Percentiles rank a stretch among this genome's conserved stretches.
Conservation (phyloP, 441 rosid genomes). For the Populus hybrid region DNA sequence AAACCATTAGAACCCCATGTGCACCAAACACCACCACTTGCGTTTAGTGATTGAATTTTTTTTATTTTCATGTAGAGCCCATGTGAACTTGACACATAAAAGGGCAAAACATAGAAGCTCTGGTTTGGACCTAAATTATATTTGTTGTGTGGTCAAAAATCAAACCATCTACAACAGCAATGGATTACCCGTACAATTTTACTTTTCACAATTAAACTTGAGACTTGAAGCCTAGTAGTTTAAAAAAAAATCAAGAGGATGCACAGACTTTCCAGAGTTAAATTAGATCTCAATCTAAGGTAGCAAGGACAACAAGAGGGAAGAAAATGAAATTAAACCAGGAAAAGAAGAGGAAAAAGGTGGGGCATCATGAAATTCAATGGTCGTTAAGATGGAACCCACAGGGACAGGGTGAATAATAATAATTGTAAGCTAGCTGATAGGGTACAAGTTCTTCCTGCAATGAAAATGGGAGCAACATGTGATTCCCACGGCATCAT, state of each 20-base stretch:
- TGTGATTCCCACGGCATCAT: conserved; percentile 32
- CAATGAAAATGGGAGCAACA: conserved; percentile 22
- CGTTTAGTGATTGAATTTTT: background rate
- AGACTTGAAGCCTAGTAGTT: background rate
- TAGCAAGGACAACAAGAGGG: background rate
- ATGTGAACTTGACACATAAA: background rate
- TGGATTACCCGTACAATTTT: background rate
- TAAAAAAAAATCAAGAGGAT: too few relatives aligned
- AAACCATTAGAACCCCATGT: background rate
- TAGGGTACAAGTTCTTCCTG: conserved; percentile 26
- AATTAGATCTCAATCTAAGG: background rate
- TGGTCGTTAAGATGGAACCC: background rate
- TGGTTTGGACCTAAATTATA: background rate
- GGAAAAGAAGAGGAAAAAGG: background rate
- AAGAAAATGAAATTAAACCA: background rate
- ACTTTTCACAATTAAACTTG: background rate
- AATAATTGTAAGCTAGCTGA: conserved; percentile 5
- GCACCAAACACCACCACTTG: background rate
- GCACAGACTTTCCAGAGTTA: background rate
- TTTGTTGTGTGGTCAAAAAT: background rate
- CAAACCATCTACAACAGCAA: background rate
- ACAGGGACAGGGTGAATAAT: background rate
- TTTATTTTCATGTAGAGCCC: background rate
- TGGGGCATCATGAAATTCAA: background rate
- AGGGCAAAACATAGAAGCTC: background rate